phyloP scores from a whole-genome alignment of 306 rosid species.

The Crataegus laevigata region DNA sequence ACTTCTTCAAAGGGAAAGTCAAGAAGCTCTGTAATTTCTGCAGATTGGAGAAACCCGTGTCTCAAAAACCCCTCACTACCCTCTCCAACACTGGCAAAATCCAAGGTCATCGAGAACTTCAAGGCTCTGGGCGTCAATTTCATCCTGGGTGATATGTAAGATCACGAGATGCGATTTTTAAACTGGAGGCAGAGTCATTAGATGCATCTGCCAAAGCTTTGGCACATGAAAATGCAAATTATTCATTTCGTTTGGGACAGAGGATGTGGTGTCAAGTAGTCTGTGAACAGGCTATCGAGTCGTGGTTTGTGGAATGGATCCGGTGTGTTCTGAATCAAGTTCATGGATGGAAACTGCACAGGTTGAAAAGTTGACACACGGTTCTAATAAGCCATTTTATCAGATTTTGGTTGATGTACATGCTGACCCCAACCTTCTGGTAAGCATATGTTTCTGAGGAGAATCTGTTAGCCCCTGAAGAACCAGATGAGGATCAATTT shows the following conservation, averaged over 20 bases:
- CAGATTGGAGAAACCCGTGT: too few relatives aligned
- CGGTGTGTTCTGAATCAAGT: slow-evolving; percentile 78
- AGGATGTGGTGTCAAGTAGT: slow-evolving; percentile 15
- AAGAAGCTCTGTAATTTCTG: too few relatives aligned
- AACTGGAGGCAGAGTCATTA: slow-evolving; percentile 73
- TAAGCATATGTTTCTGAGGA: slow-evolving; percentile 95
- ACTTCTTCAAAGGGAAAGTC: too few relatives aligned
- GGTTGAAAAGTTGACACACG: slow-evolving; percentile 61
- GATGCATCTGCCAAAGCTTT: slow-evolving; percentile 78
- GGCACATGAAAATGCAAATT: slow-evolving; percentile 72
- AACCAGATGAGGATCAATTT: too few relatives aligned
- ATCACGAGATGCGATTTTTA: slow-evolving; percentile 64
- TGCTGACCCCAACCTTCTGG: slow-evolving; percentile 71
- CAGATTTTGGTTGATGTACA: slow-evolving; percentile 82
- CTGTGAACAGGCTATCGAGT: slow-evolving; percentile 59
- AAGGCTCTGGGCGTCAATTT: too few relatives aligned
- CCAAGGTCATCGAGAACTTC: too few relatives aligned
- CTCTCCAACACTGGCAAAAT: too few relatives aligned
- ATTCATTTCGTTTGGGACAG: slow-evolving; percentile 81
- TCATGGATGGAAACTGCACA: slow-evolving; percentile 93
- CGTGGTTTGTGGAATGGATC: slow-evolving; percentile 94
- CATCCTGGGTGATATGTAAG: too few relatives aligned
- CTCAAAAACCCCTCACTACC: too few relatives aligned
- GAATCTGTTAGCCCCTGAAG: slow-evolving; percentile 54
- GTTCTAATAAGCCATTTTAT: slow-evolving; percentile 77